Evolutionary conservation across 331 rosid genomes (phyloP), one percentile per base, ranked within the genome.

Genomic region (Rhamnella rubrinervis): DNA sequence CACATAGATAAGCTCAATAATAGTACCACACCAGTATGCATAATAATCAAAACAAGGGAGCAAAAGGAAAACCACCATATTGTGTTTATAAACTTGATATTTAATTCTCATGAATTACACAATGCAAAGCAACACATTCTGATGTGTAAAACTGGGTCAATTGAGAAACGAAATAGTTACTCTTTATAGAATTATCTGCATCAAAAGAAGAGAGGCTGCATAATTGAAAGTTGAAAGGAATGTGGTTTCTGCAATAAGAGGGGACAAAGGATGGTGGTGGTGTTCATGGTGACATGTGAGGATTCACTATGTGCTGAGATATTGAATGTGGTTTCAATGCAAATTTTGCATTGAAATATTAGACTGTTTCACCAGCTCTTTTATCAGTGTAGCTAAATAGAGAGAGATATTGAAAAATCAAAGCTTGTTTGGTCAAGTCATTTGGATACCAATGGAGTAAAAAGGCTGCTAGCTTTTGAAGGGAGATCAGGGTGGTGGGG

Each of bases 341-440:
- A 40, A 26, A 61, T 63, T 68, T 67, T 53, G 52, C 68, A 65
- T 26, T 71, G 77, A 60, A 16, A 62, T 61, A 37, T 5, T n/a
- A 16, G 23, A 51, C 49, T 44, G 49, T 44, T 44, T 73, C 58
- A 63, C 46, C 40, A 72, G 66, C 61, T 66, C 67, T 77, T 56
- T 71, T 71, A 50, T 20, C 53, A 53, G 71, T 12, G 18, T 23
- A 10, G 38, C 7, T 20, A 44, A 9, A 44, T 4, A 60, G 47
- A 16, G 16, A 40, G 23, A 77, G 59, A 63, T 38, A 51, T 26
- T 53, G 13, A 55, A 12, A 11, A 65, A 76, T 76, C 77, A 74
- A 60, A 69, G 74, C 66, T 62, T 67, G 85, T 77, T 75, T 76
- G 56, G 63, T 87, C 81, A 73, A 50, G 38, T 71, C 72, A 41